Base-by-base conservation (phyloP, 2,329 filamentous ascomycete genomes). In the Mycosphaerella sp. region DNA sequence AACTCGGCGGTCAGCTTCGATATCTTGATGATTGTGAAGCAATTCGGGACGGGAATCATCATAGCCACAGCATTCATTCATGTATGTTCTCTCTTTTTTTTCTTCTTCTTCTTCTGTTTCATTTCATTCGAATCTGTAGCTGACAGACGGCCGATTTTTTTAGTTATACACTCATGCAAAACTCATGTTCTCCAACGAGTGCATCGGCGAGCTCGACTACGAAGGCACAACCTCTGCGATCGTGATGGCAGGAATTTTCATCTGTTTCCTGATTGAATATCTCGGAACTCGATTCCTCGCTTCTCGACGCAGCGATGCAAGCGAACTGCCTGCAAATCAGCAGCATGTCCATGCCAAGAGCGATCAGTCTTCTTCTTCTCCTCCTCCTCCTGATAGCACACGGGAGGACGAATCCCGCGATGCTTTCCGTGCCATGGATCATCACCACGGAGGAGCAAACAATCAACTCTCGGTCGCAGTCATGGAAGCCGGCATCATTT, bases 401-500 rank as follows among this genome's bases (percentile, higher is more conserved):
- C 53, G 51, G 10, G 54, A 43, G 10, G 54, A 43, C 3, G 39
- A 48, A 23, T 43, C 42, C 6, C 54, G 56, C 31, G 47, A 52
- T 31, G 45, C 46, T 4, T 87, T 90, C 54, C 72, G 89, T 53
- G 57, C 45, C 8, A 51, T 59, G 47, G 55, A 59, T 23, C 59
- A 61, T 29, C 59, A 61, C 45, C 50, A 55, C 29, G 51, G 55
- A 7, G 57, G 55, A 8, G 43, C 52, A 1, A 61, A 61, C 46
- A 59, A 51, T 45, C 57, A 55, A 10, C 51, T 62, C 88, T 59
- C 55, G 6, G 57, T 91, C 62, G 86, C 89, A 66, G 86, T 87
- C 3, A 76, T 90, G 44, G 86, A 86, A 0, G 80, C 90, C 0
- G 92, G 92, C 57, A 87, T 97, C 66, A 84, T 97, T 41, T 66